Conservation (phyloP, 2,329 filamentous ascomycete genomes). For the Cladosporium cucumerinum region DNA sequence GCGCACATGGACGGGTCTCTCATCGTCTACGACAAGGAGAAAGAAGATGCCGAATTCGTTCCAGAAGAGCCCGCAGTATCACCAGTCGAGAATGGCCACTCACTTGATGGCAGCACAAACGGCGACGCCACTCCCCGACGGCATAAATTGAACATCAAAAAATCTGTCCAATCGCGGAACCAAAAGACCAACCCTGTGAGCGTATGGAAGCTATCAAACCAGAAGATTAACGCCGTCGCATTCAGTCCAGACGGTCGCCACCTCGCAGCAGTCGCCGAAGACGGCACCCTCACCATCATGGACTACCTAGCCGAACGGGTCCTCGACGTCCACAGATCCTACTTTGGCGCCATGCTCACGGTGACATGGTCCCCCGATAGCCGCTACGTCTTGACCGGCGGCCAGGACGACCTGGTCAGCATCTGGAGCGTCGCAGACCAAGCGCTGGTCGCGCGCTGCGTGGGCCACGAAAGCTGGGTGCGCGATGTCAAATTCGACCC, state of each 20-base stretch:
- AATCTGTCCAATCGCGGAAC: constrained; percentile 90
- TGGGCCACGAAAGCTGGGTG: constrained; percentile 95
- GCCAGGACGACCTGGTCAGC: constrained; percentile 91
- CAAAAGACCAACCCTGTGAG: constrained; percentile 92
- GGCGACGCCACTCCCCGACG: constrained; percentile 27
- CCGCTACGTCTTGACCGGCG: constrained; percentile 90
- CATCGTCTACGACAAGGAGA: constrained; percentile 96
- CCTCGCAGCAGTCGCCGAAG: constrained; percentile 85
- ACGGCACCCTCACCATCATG: constrained; percentile 83
- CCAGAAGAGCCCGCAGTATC: constrained; percentile 51
- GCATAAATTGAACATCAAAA: constrained; percentile 66
- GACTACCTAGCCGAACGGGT: constrained; percentile 88
- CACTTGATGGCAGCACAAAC: constrained; percentile 23
- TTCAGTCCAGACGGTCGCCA: constrained; percentile 89
- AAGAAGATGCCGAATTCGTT: constrained; percentile 78
- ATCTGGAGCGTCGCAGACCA: constrained; percentile 90
- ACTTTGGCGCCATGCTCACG: constrained; percentile 89
- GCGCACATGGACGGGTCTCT: constrained; percentile 88
- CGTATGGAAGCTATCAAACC: constrained; percentile 87
- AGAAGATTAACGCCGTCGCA: constrained; percentile 83
- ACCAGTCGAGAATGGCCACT: constrained; percentile 32
- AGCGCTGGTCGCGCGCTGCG: constrained; percentile 82
- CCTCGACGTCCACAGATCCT: constrained; percentile 82
- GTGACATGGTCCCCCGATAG: constrained; percentile 98
- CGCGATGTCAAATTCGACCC: constrained; percentile 91